Base-by-base conservation (phyloP, 805 yeast species). In the Starmerella lactis-condensi region DNA sequence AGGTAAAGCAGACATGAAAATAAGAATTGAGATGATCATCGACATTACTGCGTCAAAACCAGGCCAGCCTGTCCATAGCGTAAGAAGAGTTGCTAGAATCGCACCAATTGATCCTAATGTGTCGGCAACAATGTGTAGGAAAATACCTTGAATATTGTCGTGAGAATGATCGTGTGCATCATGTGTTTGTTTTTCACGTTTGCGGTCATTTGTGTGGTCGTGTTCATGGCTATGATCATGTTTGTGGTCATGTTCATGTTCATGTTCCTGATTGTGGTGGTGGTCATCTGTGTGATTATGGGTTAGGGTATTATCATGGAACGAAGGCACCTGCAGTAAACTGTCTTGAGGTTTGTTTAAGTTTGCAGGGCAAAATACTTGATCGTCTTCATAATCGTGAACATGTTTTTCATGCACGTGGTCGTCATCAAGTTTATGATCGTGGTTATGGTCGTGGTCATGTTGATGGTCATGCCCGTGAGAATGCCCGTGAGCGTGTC, bases 31-130 rank as follows among this genome's bases (percentile, higher is more conserved):
- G 37, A 89, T 85, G 43, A 83, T 61, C 3, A 89, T 61, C 1
- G 96, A 83, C 0, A 95, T 91, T 14, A 89, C 54, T 2, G 99
- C 95, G 48, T 89, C 99, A 48, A 85, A 75, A 1, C 93, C 74
- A 33, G 71, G 66, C 69, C 77, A 67, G 12, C 69, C 68, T 51
- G 76, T 73, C 21, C 70, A 45, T 36, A 72, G 69, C 6, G 85
- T 76, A 24, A 89, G 55, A 4, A 81, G 33, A 0, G 98, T 85
- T 0, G 95, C 82, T 1, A 81, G 53, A n/a, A 89, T 83, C 12
- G 91, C 99, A 5, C 96, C 96, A 0, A 83, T 92, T 0, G 96
- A 85, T 0, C 99, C 99, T 24, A 89, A 58, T 0, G 96, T 83
- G 46, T 89, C 99, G 0, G 99, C 99, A 27, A 89, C 50, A 19